These are phyloP conservation scores for Tuctoria greenei DNA, from an alignment of 176 grass and related monocot species.

Conservation along the genomic window DNA sequence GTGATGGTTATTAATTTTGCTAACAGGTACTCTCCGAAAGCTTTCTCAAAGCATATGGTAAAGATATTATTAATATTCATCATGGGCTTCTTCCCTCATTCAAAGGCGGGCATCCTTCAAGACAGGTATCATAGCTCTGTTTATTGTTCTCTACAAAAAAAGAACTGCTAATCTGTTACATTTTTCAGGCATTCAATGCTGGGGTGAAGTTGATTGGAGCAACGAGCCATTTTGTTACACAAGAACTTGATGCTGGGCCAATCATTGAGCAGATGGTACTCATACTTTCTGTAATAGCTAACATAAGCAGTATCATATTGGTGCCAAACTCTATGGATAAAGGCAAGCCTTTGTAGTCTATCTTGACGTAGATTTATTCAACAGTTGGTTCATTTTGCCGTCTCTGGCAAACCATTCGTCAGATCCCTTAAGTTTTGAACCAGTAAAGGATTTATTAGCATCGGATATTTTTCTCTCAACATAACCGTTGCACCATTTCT, in stretches of 20 bases:
- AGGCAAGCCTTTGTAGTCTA: background rate
- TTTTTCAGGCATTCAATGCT: conserved; percentile 84
- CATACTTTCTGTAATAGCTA: conserved; percentile 3
- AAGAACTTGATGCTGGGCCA: conserved; percentile 82
- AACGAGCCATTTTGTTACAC: conserved; percentile 94
- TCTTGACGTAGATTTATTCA: background rate
- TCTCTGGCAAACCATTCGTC: background rate
- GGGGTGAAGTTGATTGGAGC: conserved; percentile 96
- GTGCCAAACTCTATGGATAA: background rate
- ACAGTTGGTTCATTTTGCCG: background rate
- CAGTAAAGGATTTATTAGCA: background rate
- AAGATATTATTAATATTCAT: conserved; percentile 97
- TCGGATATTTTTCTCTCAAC: background rate
- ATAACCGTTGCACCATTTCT: background rate
- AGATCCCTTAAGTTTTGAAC: background rate
- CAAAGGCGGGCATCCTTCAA: conserved; percentile 82
- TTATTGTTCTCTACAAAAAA: background rate
- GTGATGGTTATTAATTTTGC: background rate
- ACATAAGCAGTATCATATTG: background rate
- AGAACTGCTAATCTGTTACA: conserved; percentile 2
- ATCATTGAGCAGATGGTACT: conserved; percentile 97
- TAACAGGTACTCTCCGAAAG: conserved; percentile 66
- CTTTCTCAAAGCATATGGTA: conserved; percentile 79
- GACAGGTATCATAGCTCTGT: conserved; percentile 52
- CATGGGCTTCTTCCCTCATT: conserved; percentile 98